A percentile compares a stretch with the other conserved stretches of the same genome.
Conservation (phyloP, 208 protist species). For the Wallacemonas rigidus region DNA sequence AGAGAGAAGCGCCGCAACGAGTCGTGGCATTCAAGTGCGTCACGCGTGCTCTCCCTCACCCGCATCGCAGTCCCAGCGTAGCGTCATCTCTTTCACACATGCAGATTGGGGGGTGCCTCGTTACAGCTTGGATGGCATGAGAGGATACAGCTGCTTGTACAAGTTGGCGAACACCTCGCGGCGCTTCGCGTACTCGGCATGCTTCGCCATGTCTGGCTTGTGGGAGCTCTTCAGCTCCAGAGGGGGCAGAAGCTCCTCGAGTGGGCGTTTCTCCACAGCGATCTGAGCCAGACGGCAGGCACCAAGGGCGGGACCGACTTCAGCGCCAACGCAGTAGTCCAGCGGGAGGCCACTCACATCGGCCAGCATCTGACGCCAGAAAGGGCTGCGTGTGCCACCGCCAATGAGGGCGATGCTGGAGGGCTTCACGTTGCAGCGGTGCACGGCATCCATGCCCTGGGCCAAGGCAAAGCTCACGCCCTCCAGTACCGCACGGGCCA, state of each 20-base stretch:
- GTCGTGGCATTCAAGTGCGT: no score
- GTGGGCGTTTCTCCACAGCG: conserved; percentile 49
- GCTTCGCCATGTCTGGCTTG: conserved; percentile 51
- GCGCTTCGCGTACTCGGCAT: conserved; percentile 54
- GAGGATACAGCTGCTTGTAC: conserved; percentile 62
- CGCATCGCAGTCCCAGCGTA: no score
- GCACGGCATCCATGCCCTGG: conserved; percentile 75
- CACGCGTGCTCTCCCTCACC: no score
- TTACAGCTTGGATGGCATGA: conserved; percentile 65
- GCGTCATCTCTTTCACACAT: no score
- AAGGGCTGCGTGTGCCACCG: conserved; percentile 59
- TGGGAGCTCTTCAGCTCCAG: conserved; percentile 63
- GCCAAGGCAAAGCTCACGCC: conserved; percentile 78
- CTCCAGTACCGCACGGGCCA: conserved; percentile 68
- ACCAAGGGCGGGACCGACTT: conserved; percentile 66
- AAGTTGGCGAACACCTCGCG: conserved; percentile 53
- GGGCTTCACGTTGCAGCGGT: conserved; percentile 64
- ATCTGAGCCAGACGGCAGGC: conserved; percentile 74
- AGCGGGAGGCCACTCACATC: conserved; percentile 63
- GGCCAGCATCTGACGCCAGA: conserved; percentile 83
- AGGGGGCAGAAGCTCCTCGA: conserved; percentile 56
- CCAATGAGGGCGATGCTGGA: conserved; percentile 68
- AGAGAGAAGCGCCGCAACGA: no score
- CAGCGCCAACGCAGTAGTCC: conserved; percentile 68
- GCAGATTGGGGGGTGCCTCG: background rate